phyloP scores from a whole-genome alignment of 2,329 filamentous ascomycete genomes.

The Fusarium mexicanum region DNA sequence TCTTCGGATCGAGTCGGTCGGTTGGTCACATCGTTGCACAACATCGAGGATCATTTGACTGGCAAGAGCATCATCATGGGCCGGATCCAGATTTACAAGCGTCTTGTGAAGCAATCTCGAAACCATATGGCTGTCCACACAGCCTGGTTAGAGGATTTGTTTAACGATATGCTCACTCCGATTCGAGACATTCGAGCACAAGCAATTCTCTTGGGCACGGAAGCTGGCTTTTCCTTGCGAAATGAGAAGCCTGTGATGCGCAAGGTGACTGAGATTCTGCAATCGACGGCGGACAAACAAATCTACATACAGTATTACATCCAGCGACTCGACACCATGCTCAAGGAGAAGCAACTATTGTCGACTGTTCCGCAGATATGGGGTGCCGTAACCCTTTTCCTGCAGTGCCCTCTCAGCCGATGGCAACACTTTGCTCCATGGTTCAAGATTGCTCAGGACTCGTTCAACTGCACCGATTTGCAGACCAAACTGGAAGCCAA shows the following conservation, averaged over 20 bases:
- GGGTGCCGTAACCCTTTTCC: constrained; percentile 82
- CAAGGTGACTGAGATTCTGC: constrained; percentile 71
- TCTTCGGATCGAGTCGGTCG: constrained; percentile 75
- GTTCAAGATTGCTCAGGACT: constrained; percentile 81
- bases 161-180: constrained; percentile 82
- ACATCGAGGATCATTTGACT: constrained; percentile 76
- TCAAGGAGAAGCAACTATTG: constrained; percentile 62
- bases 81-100: constrained; percentile 81
- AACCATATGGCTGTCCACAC: constrained; percentile 74
- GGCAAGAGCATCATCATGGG: constrained; percentile 85
- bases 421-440: constrained; percentile 82
- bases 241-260: constrained; percentile 74
- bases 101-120: constrained; percentile 76
- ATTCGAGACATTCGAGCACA: constrained; percentile 79
- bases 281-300: constrained; percentile 59
- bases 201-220: constrained; percentile 78
- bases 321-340: constrained; percentile 73
- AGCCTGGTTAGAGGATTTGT: constrained; percentile 84
- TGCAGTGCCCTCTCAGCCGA: constrained; percentile 71
- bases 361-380: constrained; percentile 85
- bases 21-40: constrained; percentile 75
- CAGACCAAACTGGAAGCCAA: constrained; percentile 80
- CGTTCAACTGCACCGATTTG: constrained; percentile 82
- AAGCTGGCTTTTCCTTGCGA: constrained; percentile 75
- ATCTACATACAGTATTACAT: constrained; percentile 77